Conservation (phyloP, 345 rosid genomes). For the Acer saccharum region DNA sequence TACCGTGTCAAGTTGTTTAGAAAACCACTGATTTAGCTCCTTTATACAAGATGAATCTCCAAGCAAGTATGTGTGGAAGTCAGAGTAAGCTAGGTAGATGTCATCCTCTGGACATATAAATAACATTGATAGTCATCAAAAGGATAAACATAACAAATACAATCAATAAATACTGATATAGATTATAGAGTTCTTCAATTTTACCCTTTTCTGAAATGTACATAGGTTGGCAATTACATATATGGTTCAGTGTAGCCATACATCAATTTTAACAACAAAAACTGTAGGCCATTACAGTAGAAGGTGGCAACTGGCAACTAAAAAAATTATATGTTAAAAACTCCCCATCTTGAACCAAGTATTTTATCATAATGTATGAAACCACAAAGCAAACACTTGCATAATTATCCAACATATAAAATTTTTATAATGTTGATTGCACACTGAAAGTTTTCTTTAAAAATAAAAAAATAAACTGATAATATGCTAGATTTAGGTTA, state of each 20-base stretch:
- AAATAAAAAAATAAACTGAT: no score
- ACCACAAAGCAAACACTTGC: background rate
- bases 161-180: background rate
- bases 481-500: no score
- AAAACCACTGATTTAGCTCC: constrained; percentile 92
- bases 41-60: constrained; percentile 80
- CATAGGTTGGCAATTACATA: background rate
- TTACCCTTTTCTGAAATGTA: background rate
- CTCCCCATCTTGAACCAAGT: background rate
- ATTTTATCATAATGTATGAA: background rate
- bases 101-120: constrained; percentile 66
- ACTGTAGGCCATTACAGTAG: background rate
- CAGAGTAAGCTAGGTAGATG: constrained; percentile 85
- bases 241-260: background rate
- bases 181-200: constrained; percentile 4
- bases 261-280: background rate
- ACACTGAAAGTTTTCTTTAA: no score
- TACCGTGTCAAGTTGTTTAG: constrained; percentile 89
- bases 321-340: background rate
- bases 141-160: constrained; percentile 5
- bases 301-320: background rate
- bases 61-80: constrained; percentile 85
- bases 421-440: no score
- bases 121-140: constrained; percentile 5
- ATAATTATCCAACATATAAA: background rate